Conservation (phyloP, 2,329 filamentous ascomycete species). For the Neonectria coccinea region DNA sequence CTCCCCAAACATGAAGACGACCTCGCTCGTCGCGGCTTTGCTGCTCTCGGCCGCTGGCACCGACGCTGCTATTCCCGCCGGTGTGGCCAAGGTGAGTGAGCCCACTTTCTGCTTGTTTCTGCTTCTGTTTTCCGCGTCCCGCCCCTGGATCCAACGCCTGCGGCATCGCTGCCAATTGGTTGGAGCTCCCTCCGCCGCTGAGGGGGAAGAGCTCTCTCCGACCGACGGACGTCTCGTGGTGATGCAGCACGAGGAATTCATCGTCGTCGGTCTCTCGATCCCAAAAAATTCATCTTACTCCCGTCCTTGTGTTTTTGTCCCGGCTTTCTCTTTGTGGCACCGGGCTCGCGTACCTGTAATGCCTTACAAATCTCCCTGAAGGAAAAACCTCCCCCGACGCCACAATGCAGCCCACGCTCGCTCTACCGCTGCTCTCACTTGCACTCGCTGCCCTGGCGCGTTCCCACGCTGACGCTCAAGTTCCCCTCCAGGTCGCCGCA, state of each 20-base stretch:
- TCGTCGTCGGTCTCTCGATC: neutral
- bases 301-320: neutral
- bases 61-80: constrained; percentile 39
- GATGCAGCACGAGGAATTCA: neutral
- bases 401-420: constrained; percentile 33
- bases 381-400: constrained; percentile 15
- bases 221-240: neutral
- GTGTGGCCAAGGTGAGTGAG: constrained; percentile 37
- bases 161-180: constrained; percentile 23
- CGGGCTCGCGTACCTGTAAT: neutral
- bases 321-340: neutral
- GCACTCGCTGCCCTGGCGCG: constrained; percentile 22
- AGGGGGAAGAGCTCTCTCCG: neutral
- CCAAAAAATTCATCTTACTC: neutral
- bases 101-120: constrained; percentile 9
- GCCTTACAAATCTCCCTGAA: constrained; percentile 8
- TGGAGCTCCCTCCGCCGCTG: neutral
- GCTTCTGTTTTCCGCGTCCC: neutral
- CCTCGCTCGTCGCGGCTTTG: constrained; percentile 47
- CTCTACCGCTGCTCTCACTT: constrained; percentile 24
- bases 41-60: constrained; percentile 47
- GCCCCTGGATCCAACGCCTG: constrained; percentile 11
- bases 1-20: constrained; percentile 51
- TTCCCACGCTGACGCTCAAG: constrained; percentile 40
- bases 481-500: constrained; percentile 34